Conservation (phyloP, 83 land plant species). For the Picea engelmannii region DNA sequence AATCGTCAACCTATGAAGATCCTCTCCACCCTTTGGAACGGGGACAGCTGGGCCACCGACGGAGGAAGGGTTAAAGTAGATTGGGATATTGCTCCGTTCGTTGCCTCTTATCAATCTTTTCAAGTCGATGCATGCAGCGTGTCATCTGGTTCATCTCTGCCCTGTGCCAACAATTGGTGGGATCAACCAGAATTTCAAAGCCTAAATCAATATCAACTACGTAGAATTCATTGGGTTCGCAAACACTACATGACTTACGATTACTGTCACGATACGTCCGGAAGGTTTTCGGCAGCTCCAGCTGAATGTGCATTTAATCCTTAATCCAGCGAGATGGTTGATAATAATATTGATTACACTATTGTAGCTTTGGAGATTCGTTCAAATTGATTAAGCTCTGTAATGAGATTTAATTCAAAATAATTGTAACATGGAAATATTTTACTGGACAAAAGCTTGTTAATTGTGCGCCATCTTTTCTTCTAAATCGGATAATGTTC, state of each 20-base stretch:
- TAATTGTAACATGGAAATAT: no score
- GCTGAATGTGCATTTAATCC: background rate
- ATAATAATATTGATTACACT: no score
- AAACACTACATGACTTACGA: no score
- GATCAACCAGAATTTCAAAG: conserved; percentile 44
- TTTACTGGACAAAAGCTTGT: no score
- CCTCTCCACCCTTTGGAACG: conserved; percentile 37
- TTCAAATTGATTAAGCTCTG: no score
- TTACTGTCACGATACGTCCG: background rate
- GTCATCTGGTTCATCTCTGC: no score
- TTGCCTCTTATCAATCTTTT: conserved; percentile 50
- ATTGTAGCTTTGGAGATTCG: no score
- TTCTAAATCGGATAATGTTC: no score
- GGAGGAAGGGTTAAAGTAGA: conserved; percentile 1
- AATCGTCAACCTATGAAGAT: no score
- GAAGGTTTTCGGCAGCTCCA: conserved; percentile 25
- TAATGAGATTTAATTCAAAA: no score
- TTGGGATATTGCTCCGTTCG: background rate
- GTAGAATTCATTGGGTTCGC: conserved; percentile 6
- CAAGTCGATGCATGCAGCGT: conserved; percentile 18
- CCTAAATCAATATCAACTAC: conserved; percentile 33
- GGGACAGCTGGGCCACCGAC: conserved; percentile 50
- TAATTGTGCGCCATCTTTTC: no score
- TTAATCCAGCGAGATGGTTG: background rate
- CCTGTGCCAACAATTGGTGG: conserved; percentile 23